Evolutionary conservation across 345 rosid species (phyloP), one percentile per base, ranked within the genome.

Genomic region (Brassica juncea): DNA sequence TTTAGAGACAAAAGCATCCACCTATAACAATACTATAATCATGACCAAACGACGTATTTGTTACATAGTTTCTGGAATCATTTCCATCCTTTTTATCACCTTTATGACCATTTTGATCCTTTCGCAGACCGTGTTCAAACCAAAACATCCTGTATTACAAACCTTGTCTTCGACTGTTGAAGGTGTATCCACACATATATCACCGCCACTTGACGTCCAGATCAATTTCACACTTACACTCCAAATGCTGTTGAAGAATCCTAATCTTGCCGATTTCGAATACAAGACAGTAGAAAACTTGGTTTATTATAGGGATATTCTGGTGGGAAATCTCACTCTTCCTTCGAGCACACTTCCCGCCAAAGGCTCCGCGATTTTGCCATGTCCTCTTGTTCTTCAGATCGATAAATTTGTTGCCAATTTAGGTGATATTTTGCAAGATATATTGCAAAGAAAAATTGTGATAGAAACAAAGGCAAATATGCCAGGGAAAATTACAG

Each of bases 401-500:
- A 68, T 85, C 27, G 87, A 88, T 70, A 28, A 72, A 72, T 16
- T 82, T 57, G 86, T 74, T 2, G 70, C 80, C 1, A 39, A 85
- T 9, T 1, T 76, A 62, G 54, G 74, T 7, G 66, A 31, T 30
- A 64, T 91, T 49, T 54, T 77, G 42, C 66, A 59, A 27, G 91
- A 91, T 76, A 65, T 88, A 9, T 0, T 82, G 58, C 77, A 16
- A 0, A 84, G 89, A 2, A 75, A 84, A n/a, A 23, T 87, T 28
- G 86, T 66, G 12, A 3, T 88, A 57, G 87, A 85, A 71, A 78
- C 87, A 6, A 59, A 65, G 0, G 77, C 91, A 3, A 67, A 28
- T n/a, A 84, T 91, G 76, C 91, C 93, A 0, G 92, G 97, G 0
- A 80, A 81, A 71, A 79, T 87, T 19, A 86, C 70, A 2, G 47